Base-by-base conservation (phyloP, 768 basidiomycete species). In the Auriscalpium vulgare region DNA sequence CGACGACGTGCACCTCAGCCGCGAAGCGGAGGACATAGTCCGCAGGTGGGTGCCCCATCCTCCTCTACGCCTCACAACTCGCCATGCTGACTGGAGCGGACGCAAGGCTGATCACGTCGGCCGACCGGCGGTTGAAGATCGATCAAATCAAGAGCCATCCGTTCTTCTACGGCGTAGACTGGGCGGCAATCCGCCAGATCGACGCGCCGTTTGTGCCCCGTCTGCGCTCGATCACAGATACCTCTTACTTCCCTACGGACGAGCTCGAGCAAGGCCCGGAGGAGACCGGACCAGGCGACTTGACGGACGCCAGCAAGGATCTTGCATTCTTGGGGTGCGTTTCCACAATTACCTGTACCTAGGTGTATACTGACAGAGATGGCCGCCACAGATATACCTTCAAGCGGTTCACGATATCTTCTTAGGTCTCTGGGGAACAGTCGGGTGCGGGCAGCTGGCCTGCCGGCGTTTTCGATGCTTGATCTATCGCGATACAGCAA, bases 181-280 rank as follows among this genome's bases (percentile, higher is more conserved):
- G 95, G 97, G 75, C 78, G 13, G 75, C 77, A 7, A 90, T 98
- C 66, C 84, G 93, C 23, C 78, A 81, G 40, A 95, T 99, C 58
- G 93, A 95, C 65, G 83, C 94, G 4, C 97, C 95, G 6, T 98
- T 97, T 70, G 86, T 99, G n/a, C 95, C 97, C 17, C 90, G 92
- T 56, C 77, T 98, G 36, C 82, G 88, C 43, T 94, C 90, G 8
- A 88, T 95, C 66, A 95, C 93, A 37, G 95, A 97, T 62, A 97
- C 95, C 1, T 94, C 92, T n/a, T 97, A 97, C 74, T 97, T 97
- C 81, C 95, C 95, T 1, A 94, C 89, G 2, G 93, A 97, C 58
- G 92, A 95, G 63, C 78, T 95, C 54, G 91, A 95, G 55, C 88
- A 93, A 52, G 85, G 70, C 11, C 72, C 76, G 0, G 81, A 82